Evolutionary conservation across 2,329 filamentous ascomycete genomes (phyloP).

Genomic region (Thelonectria blattea): DNA sequence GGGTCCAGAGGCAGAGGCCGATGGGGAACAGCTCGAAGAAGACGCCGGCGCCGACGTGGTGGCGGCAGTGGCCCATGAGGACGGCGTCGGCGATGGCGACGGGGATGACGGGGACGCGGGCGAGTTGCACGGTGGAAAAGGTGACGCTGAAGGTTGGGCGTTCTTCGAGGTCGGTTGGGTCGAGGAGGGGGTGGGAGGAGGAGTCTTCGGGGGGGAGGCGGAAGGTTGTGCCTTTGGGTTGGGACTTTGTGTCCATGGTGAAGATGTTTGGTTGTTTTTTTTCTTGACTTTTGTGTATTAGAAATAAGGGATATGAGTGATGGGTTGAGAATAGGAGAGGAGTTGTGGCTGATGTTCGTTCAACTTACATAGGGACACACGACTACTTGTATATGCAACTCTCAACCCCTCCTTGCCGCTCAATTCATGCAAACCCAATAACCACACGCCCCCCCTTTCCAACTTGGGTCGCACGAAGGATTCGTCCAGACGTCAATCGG

Average conservation of each 20-base stretch:
- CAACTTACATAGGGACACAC: not conserved
- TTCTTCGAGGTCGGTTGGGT: conserved; percentile 21
- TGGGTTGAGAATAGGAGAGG: not conserved
- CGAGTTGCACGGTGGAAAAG: conserved; percentile 26
- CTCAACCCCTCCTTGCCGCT: not conserved
- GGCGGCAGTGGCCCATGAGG: conserved; percentile 12
- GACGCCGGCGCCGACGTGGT: not conserved
- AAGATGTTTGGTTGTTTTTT: not conserved
- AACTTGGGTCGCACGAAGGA: not conserved
- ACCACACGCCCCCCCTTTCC: not conserved
- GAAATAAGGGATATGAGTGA: not conserved
- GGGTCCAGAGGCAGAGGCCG: conserved; percentile 21
- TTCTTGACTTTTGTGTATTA: not conserved
- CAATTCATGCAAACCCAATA: not conserved
- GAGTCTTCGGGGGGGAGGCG: conserved; percentile 28
- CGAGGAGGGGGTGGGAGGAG: conserved; percentile 23
- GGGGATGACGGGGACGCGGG: conserved; percentile 24
- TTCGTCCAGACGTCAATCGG: not conserved
- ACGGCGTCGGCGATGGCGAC: conserved; percentile 26
- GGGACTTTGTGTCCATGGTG: conserved; percentile 6
- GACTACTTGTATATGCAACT: not conserved
- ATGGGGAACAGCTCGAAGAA: conserved; percentile 20
- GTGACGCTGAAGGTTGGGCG: conserved; percentile 14
- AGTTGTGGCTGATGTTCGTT: not conserved
- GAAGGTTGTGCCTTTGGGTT: not conserved